Evolutionary conservation across 768 basidiomycete species (phyloP).

Genomic region (Tricholoma flavovirens): DNA sequence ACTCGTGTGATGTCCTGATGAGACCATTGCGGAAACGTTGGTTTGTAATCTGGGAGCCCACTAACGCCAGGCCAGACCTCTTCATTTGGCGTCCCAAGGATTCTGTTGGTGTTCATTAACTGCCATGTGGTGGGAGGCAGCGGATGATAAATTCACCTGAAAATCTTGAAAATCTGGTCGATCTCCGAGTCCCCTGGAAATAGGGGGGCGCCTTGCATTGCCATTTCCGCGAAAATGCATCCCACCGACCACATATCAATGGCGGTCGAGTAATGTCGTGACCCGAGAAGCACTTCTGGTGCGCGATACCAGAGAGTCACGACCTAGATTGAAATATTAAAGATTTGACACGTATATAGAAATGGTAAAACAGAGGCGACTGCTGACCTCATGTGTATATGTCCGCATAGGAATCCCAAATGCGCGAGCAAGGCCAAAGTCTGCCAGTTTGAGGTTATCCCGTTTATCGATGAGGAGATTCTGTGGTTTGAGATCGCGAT

Average conservation of each 20-base stretch:
- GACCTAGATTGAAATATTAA: slow-evolving; percentile 49
- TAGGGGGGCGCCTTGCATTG: slow-evolving; percentile 80
- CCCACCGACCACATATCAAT: slow-evolving; percentile 99
- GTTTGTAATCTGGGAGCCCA: slow-evolving; percentile 88
- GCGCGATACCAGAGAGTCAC: slow-evolving; percentile 99
- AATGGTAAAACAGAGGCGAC: slow-evolving; percentile 1
- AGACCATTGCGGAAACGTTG: slow-evolving; percentile 95
- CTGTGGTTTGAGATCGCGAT: slow-evolving; percentile 95
- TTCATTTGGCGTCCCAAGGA: slow-evolving; percentile 92
- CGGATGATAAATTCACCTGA: slow-evolving; percentile 52
- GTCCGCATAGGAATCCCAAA: slow-evolving; percentile 98
- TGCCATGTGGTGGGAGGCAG: background rate
- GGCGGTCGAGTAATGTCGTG: slow-evolving; percentile 93
- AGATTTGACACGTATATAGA: background rate
- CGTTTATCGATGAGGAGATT: slow-evolving; percentile 88
- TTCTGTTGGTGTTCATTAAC: slow-evolving; percentile 37
- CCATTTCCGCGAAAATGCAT: slow-evolving; percentile 99
- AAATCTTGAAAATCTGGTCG: slow-evolving; percentile 99
- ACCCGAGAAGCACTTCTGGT: slow-evolving; percentile 93
- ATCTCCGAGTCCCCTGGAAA: slow-evolving; percentile 99
- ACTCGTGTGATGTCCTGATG: slow-evolving; percentile 60
- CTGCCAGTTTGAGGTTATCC: slow-evolving; percentile 91
- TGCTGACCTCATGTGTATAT: slow-evolving; percentile 93
- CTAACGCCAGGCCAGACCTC: slow-evolving; percentile 89
- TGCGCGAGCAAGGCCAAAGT: slow-evolving; percentile 93